Conservation (phyloP, 129 eudicot genomes). For the Chrysanthemum lavandulifolium region DNA sequence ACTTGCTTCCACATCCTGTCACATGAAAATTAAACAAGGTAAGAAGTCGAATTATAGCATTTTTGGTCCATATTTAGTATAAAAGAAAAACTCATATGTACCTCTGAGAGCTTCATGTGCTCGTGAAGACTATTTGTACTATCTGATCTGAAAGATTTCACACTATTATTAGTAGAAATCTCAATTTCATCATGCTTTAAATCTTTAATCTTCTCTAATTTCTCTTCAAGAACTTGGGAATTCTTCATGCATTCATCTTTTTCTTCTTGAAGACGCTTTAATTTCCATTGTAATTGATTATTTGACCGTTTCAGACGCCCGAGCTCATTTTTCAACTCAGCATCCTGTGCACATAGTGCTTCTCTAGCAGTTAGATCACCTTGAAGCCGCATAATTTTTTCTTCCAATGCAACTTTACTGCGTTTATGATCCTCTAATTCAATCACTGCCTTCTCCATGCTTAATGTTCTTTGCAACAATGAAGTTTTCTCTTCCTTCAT, state of each 20-base stretch:
- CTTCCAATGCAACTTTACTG: conserved; percentile 53
- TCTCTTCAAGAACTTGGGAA: conserved; percentile 47
- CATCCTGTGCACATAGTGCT: conserved; percentile 57
- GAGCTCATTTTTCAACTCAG: conserved; percentile 67
- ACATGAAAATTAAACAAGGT: conserved; percentile 11
- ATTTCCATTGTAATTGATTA: conserved; percentile 56
- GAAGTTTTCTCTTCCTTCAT: conserved; percentile 43
- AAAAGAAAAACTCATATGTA: conserved; percentile 21
- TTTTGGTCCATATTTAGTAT: not conserved
- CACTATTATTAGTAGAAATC: conserved; percentile 23
- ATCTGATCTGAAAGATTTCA: conserved; percentile 26
- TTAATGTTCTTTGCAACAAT: conserved; percentile 38
- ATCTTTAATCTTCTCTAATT: conserved; percentile 38
- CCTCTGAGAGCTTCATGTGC: conserved; percentile 40
- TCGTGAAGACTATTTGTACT: conserved; percentile 30
- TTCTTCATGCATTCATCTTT: conserved; percentile 49
- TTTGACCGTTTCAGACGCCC: conserved; percentile 54
- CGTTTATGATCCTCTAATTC: conserved; percentile 53
- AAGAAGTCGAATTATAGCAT: conserved; percentile 18
- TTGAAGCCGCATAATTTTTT: conserved; percentile 64
- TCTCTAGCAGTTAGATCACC: conserved; percentile 76
- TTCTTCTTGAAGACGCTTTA: conserved; percentile 56
- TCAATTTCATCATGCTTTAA: conserved; percentile 17
- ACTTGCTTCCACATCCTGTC: conserved; percentile 31
- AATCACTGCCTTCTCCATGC: conserved; percentile 43